These are phyloP conservation scores for Rhizoctonia solani DNA, from an alignment of 1,284 basidiomycete species.

Conservation along the genomic window DNA sequence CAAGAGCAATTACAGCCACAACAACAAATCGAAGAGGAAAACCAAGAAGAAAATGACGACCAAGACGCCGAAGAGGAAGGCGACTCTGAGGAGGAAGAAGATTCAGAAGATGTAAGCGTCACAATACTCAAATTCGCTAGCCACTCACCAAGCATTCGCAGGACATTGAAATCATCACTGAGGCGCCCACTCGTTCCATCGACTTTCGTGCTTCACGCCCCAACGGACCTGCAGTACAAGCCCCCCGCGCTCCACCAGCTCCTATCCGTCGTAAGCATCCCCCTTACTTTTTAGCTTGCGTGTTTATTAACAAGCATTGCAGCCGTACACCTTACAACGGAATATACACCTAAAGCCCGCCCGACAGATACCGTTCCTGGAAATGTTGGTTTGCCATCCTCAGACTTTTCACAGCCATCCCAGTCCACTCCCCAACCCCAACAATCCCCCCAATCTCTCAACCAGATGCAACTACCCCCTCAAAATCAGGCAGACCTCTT, in stretches of 20 bases:
- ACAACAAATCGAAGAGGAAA: slow-evolving; percentile 19
- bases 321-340: slow-evolving; percentile 67
- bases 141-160: slow-evolving; percentile 42
- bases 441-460: slow-evolving; percentile 43
- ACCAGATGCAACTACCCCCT: slow-evolving; percentile 32
- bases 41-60: slow-evolving; percentile 36
- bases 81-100: slow-evolving; percentile 39
- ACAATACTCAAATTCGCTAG: background rate
- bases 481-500: slow-evolving; percentile 39
- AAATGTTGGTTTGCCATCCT: background rate
- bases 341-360: slow-evolving; percentile 85
- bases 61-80: slow-evolving; percentile 39
- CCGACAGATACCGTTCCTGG: slow-evolving; percentile 41
- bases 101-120: slow-evolving; percentile 38
- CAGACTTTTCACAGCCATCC: too few relatives aligned
- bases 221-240: background rate
- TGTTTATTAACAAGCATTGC: slow-evolving; percentile 45
- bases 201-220: slow-evolving; percentile 63
- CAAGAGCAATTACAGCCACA: slow-evolving; percentile 8
- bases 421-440: slow-evolving; percentile 42
- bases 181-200: slow-evolving; percentile 65
- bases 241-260: slow-evolving; percentile 32
- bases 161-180: slow-evolving; percentile 83
- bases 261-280: slow-evolving; percentile 38
- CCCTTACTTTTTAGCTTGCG: background rate